Conservation (phyloP, 2,329 filamentous ascomycete species). For the Fragosphaeria purpurea region DNA sequence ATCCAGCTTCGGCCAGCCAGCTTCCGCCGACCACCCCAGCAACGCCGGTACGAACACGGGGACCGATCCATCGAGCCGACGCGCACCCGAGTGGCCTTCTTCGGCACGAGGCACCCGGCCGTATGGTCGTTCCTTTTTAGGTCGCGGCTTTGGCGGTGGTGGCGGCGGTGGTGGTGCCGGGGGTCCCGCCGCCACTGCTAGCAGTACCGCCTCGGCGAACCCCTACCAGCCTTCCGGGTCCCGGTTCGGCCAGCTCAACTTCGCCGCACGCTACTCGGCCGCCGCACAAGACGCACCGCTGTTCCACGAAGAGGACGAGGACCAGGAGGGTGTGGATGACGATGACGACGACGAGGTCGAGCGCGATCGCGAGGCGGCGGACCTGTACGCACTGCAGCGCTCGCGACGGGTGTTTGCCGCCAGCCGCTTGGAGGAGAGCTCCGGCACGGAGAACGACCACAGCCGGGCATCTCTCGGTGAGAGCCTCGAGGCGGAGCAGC, state of each 20-base stretch:
- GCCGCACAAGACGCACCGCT: slow-evolving; percentile 71
- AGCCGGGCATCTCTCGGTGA: slow-evolving; percentile 46
- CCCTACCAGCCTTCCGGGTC: slow-evolving; percentile 68
- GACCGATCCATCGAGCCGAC: slow-evolving; percentile 18
- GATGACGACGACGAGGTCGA: slow-evolving; percentile 91
- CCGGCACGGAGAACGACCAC: slow-evolving; percentile 67
- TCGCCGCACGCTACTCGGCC: slow-evolving; percentile 64
- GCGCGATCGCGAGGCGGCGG: slow-evolving; percentile 82
- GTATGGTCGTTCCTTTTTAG: slow-evolving; percentile 32
- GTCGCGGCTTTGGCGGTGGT: slow-evolving; percentile 26
- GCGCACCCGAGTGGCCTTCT: slow-evolving; percentile 24
- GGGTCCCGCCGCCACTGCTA: too few species aligned
- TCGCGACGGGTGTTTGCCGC: slow-evolving; percentile 82
- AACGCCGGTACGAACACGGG: slow-evolving; percentile 14
- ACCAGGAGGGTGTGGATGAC: slow-evolving; percentile 60
- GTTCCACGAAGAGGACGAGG: slow-evolving; percentile 69
- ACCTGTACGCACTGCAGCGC: slow-evolving; percentile 82
- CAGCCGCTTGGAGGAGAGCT: slow-evolving; percentile 74
- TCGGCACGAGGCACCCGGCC: slow-evolving; percentile 21
- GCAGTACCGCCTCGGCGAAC: slow-evolving; percentile 39
- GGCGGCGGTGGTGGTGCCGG: slow-evolving; percentile 21
- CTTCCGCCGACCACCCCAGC: slow-evolving; percentile 34
- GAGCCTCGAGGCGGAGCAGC: slow-evolving; percentile 37
- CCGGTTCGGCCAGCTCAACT: slow-evolving; percentile 61
- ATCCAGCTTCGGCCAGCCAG: slow-evolving; percentile 55